Evolutionary conservation across 2,329 filamentous ascomycete genomes (phyloP), one percentile per base, ranked within the genome.

Genomic region (Hypoxylon sp.): DNA sequence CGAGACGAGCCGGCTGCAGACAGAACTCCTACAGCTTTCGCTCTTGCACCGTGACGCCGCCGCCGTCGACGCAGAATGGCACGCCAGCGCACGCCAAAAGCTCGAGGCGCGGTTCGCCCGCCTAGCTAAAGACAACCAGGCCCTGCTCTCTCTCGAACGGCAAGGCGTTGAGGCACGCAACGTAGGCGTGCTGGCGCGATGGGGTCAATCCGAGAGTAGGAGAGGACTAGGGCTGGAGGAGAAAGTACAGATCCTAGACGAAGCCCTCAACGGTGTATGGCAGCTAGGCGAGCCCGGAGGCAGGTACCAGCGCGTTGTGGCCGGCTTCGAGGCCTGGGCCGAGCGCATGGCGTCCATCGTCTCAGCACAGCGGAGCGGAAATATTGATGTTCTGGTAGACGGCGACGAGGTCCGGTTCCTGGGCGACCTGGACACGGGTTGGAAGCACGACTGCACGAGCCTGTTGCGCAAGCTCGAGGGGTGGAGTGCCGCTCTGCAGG

Each of bases 11-110:
- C 83, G 82, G 36, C 78, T 89, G 5, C 89, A 91, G 75, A 84
- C 88, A 1, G 87, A 90, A 73, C 81, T 92, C 1, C 79, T 92
- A 22, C 88, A 91, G 71, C 80, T 91, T 6, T 87, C 89, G 50
- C 78, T 91, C 6, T 75, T 92, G 20, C 89, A 91, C 74, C 83
- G 84, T 67, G 83, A 84, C 55, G 83, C 85, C 2, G 76, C 75
- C 1, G 65, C 74, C 2, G 82, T 82, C 0, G 73, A 80, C 1
- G 71, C 74, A 2, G 78, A 82, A 56, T 91, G 88, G 87, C 82
- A 83, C 63, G 81, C 78, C 1, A 88, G 85, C 70, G 89, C 89
- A 1, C 80, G 81, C 61, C 62, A 69, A 4, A 81, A 80, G 52
- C 79, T 90, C 2, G 80, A 80, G 0, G 68, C 52, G 1, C 80